Evolutionary conservation across 768 basidiomycete genomes (phyloP), one percentile per base, ranked within the genome.

Genomic region (Trametes cinnabarina): DNA sequence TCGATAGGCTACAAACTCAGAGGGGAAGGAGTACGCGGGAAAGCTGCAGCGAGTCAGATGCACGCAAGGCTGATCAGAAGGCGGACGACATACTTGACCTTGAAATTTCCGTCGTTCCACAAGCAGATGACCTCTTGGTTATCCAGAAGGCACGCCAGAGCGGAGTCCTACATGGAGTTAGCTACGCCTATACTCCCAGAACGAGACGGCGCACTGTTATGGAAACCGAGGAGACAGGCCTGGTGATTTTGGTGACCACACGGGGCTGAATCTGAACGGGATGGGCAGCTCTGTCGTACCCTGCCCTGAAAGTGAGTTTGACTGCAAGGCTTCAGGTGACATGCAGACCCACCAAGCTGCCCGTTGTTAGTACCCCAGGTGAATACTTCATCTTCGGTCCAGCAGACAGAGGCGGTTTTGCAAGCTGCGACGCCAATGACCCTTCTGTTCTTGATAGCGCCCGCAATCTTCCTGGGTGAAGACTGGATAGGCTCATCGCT

Each of bases 361-460:
- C 97, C 97, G 40, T 79, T 81, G 71, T 98, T 97, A 23, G 88
- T 91, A 0, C 97, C 97, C 94, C 94, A 98, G 0, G 92, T 93
- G 69, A 81, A 94, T 2, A 93, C 81, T 41, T 83, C 75, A 10
- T 64, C 64, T 4, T 75, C 74, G 0, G 93, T 94, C 91, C 92
- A 97, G 71, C 93, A 95, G 5, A 86, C 93, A 14, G 91, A 94
- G 15, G 93, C 88, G 20, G 82, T 85, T 68, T 91, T 88, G 63
- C 88, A 91, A 0, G 95, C 94, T 0, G 94, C 90, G 8, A 97
- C 80, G 26, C 96, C 97, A 26, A 74, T 73, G 3, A 96, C 86
- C 26, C 77, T 60, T 64, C 95, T 90, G 71, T 88, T 91, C 78
- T 85, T 88, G 63, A 98, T 70, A 5, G 84, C 77, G 0, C 87